Percentiles rank a stretch among this genome's conserved stretches.
phyloP scores from a whole-genome alignment of 345 rosid genomes.

The Pelargonium nanum region DNA sequence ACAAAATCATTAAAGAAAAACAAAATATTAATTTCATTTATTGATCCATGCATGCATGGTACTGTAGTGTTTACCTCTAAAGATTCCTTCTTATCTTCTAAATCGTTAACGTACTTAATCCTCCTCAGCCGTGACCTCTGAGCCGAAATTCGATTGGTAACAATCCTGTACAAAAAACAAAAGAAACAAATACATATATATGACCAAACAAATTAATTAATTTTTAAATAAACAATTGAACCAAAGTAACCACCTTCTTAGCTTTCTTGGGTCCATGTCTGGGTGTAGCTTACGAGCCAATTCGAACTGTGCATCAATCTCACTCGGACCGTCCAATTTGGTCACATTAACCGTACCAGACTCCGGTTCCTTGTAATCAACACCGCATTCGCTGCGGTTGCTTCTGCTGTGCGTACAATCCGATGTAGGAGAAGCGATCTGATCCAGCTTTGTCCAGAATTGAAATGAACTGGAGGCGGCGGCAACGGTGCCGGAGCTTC shows the following conservation, averaged over 20 bases:
- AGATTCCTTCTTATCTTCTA: constrained; percentile 17
- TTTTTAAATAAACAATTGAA: background rate
- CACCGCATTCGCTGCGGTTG: background rate
- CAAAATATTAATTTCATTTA: no score
- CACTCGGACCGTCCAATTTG: background rate
- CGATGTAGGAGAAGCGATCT: no score
- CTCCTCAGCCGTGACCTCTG: constrained; percentile 19
- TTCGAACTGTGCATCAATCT: background rate
- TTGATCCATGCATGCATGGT: no score
- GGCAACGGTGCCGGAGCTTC: background rate
- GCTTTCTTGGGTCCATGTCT: constrained; percentile 21
- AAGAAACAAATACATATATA: background rate
- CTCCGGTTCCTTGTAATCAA: background rate
- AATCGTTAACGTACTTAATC: constrained; percentile 7
- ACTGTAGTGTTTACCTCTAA: constrained; percentile 18
- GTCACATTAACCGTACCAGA: background rate
- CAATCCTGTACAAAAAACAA: constrained; percentile 12
- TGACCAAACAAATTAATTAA: background rate
- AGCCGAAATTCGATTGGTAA: constrained; percentile 27
- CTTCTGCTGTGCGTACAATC: background rate
- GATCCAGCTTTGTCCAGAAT: background rate
- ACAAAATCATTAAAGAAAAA: no score
- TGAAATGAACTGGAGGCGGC: background rate
- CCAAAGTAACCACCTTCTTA: constrained; percentile 16
- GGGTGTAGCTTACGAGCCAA: background rate